Percentiles rank a stretch among this genome's conserved stretches.
phyloP scores from a whole-genome alignment of 345 rosid species.

The Cardamine chenopodiifolia region DNA sequence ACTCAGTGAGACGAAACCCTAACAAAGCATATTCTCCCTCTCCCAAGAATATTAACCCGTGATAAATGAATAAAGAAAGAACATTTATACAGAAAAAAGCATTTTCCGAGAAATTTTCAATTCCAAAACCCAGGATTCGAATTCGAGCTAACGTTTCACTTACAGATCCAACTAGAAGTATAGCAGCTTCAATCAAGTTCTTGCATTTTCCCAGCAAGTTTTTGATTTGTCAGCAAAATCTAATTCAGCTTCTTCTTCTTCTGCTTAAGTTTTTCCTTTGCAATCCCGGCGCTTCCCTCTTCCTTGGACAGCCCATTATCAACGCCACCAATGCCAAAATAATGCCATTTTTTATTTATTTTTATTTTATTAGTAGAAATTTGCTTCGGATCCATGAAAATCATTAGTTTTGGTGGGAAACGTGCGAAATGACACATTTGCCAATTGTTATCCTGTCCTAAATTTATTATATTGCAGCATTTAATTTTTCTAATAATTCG shows the following conservation, averaged over 20 bases:
- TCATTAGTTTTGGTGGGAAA: conserved; percentile 32
- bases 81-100: not conserved
- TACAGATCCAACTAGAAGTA: conserved; percentile 33
- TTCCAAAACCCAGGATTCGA: conserved; percentile 16
- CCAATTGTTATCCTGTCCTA: not conserved
- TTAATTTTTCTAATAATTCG: not conserved
- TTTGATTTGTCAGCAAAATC: conserved; percentile 23
- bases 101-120: not conserved
- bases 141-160: conserved; percentile 26
- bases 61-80: too few relatives aligned
- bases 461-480: not conserved
- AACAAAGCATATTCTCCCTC: conserved; percentile 22
- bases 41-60: conserved; percentile 9
- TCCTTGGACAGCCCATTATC: conserved; percentile 35
- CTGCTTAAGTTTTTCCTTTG: conserved; percentile 6
- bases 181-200: not conserved
- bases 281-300: conserved; percentile 32
- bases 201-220: conserved; percentile 8
- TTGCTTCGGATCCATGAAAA: conserved; percentile 25
- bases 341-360: not conserved
- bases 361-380: not conserved
- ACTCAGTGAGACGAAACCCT: conserved; percentile 23
- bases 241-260: not conserved
- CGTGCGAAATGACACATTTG: conserved; percentile 20
- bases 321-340: conserved; percentile 36